Conservation (phyloP, 2,329 filamentous ascomycete species). For the Trichoderma endophyticum region DNA sequence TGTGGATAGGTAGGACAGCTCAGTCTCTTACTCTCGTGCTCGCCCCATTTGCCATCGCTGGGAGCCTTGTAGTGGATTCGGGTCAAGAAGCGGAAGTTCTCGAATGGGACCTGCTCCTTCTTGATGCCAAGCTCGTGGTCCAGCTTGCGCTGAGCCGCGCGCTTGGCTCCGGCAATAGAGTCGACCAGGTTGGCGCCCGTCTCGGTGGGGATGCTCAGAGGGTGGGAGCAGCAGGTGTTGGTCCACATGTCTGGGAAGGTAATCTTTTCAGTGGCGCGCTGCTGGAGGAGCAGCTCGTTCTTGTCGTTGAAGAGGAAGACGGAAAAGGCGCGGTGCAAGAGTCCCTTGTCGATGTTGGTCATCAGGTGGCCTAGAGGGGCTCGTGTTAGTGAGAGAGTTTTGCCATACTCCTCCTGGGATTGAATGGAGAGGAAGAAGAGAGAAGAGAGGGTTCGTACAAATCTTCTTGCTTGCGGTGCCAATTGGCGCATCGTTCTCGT, state of each 20-base stretch:
- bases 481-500: constrained; percentile 88
- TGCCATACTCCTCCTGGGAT: not conserved
- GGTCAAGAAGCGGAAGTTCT: constrained; percentile 90
- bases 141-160: constrained; percentile 88
- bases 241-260: constrained; percentile 99
- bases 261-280: constrained; percentile 94
- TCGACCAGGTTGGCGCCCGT: constrained; percentile 78
- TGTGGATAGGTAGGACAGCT: not conserved
- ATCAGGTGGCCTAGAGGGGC: constrained; percentile 77
- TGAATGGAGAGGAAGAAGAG: not conserved
- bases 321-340: constrained; percentile 95
- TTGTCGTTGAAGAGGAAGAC: constrained; percentile 96
- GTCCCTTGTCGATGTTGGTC: constrained; percentile 95
- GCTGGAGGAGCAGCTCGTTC: constrained; percentile 90
- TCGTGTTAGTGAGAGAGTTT: not conserved
- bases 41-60: constrained; percentile 96
- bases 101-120: constrained; percentile 80
- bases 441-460: constrained; percentile 57
- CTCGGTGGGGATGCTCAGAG: constrained; percentile 85
- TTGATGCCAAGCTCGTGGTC: constrained; percentile 94
- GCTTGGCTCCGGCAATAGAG: constrained; percentile 81
- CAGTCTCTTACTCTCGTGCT: constrained; percentile 81
- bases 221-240: constrained; percentile 98
- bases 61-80: constrained; percentile 98
- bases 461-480: constrained; percentile 97